Base-by-base conservation (phyloP, 2,329 filamentous ascomycete genomes). In the Penicillium oxalicum region DNA sequence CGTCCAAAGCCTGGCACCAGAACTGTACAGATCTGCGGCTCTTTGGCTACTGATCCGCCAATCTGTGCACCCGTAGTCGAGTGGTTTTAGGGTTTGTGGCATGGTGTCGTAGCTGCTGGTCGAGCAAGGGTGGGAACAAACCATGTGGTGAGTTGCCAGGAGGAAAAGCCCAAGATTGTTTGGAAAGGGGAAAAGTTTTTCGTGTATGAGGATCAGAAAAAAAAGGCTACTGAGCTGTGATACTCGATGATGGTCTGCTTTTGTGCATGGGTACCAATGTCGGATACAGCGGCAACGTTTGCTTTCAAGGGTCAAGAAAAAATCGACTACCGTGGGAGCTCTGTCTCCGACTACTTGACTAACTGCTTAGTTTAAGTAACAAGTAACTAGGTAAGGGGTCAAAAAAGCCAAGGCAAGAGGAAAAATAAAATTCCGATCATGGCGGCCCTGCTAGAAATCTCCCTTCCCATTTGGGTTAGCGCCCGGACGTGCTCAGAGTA, bases 21-120 rank as follows among this genome's bases (percentile, higher is more conserved):
- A 50, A 49, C 27, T 49, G 43, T 58, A 58, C 18, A 58, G 34
- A 49, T 58, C 52, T 53, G 50, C 52, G 37, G 43, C 54, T 50
- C 28, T 53, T 51, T 58, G 52, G 45, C 56, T 58, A 50, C 50
- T 58, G 37, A 53, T 53, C 32, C 44, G 52, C 56, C 56, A 58
- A 48, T 53, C 25, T 9, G 54, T 33, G 56, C 52, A 52, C 38
- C 52, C 54, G 34, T 56, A 53, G 52, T 58, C 48, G 40, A 58
- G 56, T 4, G 43, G 43, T 44, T 40, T 5, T 49, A 37, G 27
- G 42, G 45, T 50, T 47, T 52, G 51, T 51, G 50, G 33, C 56
- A 58, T 56, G 33, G 39, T 49, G 40, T 52, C 44, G 46, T 51
- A 48, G 43, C 47, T 49, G 46, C 47, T 49, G 45, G 27, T 55